These are phyloP conservation scores for Saitozyma podzolica DNA, from an alignment of 768 basidiomycete genomes.

Conservation along the genomic window DNA sequence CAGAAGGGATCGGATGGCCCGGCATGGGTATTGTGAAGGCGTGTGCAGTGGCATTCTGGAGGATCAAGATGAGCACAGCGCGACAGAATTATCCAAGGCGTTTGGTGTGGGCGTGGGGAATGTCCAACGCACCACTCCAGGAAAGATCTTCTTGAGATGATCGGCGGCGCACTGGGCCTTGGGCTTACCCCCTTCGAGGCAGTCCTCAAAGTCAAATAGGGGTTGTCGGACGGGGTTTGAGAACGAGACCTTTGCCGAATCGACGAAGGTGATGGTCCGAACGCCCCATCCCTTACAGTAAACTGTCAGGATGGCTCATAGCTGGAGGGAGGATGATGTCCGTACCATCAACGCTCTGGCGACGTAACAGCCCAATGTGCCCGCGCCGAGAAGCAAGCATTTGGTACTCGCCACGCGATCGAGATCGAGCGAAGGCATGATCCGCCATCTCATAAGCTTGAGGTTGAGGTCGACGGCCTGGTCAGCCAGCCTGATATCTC, in stretches of 20 bases:
- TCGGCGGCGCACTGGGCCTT: slow-evolving; percentile 91
- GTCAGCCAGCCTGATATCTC: slow-evolving; percentile 69
- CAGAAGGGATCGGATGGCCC: slow-evolving; percentile 78
- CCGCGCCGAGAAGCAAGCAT: slow-evolving; percentile 88
- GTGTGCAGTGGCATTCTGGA: slow-evolving; percentile 76
- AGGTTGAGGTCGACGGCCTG: slow-evolving; percentile 98
- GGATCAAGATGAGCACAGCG: not conserved
- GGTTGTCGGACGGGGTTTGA: slow-evolving; percentile 98
- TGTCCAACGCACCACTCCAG: slow-evolving; percentile 71
- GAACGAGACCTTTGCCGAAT: slow-evolving; percentile 87
- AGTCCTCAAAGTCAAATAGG: slow-evolving; percentile 92
- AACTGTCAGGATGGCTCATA: too few species aligned
- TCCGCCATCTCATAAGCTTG: slow-evolving; percentile 97
- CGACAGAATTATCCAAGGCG: not conserved
- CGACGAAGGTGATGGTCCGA: slow-evolving; percentile 86
- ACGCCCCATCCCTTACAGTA: slow-evolving; percentile 87
- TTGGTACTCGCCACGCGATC: slow-evolving; percentile 78
- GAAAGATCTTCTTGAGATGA: slow-evolving; percentile 80
- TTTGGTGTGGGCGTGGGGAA: not conserved
- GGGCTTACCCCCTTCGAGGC: slow-evolving; percentile 84
- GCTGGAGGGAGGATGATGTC: not conserved
- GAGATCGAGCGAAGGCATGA: slow-evolving; percentile 81
- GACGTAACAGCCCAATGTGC: slow-evolving; percentile 96
- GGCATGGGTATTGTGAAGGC: slow-evolving; percentile 91
- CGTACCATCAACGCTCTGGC: slow-evolving; percentile 83